phyloP scores from a whole-genome alignment of 306 rosid genomes.

The Prunus dulcis region DNA sequence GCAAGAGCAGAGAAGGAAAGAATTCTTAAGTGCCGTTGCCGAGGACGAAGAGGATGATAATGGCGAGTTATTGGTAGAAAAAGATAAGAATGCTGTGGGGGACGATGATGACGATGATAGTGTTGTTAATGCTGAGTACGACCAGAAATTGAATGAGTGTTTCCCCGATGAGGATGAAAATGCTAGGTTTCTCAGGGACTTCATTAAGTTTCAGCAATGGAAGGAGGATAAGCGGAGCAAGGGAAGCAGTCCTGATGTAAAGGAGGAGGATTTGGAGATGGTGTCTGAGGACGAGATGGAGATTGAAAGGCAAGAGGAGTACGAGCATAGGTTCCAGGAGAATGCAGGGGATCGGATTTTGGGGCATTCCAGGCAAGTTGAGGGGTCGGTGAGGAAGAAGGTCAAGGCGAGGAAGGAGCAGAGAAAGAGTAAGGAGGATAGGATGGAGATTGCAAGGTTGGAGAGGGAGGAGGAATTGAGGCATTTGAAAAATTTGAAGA shows the following conservation, averaged over 20 bases:
- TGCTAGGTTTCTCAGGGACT: slow-evolving; percentile 51
- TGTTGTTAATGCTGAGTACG: slow-evolving; percentile 34
- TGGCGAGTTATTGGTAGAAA: slow-evolving; percentile 46
- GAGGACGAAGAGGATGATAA: slow-evolving; percentile 44
- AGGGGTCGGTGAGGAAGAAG: slow-evolving; percentile 88
- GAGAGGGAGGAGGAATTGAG: slow-evolving; percentile 95
- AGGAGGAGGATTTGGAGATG: slow-evolving; percentile 54
- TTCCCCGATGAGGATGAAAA: slow-evolving; percentile 58
- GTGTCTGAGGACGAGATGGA: slow-evolving; percentile 69
- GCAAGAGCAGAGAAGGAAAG: slow-evolving; percentile 63
- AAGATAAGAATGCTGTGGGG: slow-evolving; percentile 16
- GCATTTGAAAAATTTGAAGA: slow-evolving; percentile 82
- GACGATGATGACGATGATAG: slow-evolving; percentile 32
- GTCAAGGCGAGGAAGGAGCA: slow-evolving; percentile 72
- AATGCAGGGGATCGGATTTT: slow-evolving; percentile 65
- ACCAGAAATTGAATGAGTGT: slow-evolving; percentile 60
- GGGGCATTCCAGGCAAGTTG: slow-evolving; percentile 69
- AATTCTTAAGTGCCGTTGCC: slow-evolving; percentile 49
- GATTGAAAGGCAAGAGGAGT: slow-evolving; percentile 77
- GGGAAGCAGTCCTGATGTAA: slow-evolving; percentile 21
- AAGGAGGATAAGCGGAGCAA: slow-evolving; percentile 28
- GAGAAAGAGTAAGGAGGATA: slow-evolving; percentile 86
- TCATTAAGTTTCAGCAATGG: slow-evolving; percentile 69
- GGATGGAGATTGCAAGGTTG: slow-evolving; percentile 67
- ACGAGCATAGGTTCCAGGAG: slow-evolving; percentile 77